Evolutionary conservation across 2,329 filamentous ascomycete genomes (phyloP), one percentile per base, ranked within the genome.

Genomic region (Alternaria sp.): DNA sequence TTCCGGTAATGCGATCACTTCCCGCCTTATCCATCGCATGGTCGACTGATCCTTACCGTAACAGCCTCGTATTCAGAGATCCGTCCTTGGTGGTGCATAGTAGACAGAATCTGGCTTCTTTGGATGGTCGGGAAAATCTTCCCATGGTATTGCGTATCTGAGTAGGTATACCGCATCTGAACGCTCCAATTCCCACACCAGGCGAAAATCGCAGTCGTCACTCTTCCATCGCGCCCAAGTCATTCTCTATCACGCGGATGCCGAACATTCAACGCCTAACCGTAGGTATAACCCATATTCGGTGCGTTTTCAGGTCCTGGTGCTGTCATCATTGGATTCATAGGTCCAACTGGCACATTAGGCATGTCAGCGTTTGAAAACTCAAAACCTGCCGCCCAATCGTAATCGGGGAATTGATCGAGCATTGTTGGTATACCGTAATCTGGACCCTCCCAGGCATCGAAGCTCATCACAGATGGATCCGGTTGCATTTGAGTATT

Each of bases 381-480:
- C 24, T 76, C 70, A 40, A 76, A 76, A 17, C 73, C 72, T 9
- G 74, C 71, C 4, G 73, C 74, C 74, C 74, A 77, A 48, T 77
- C 74, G 42, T 76, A 77, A 56, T 77, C 74, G 9, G 72, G 73
- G n/a, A 76, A 77, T 33, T 76, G 73, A 23, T 77, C 73, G 31
- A 74, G 48, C 63, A 74, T 71, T 13, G 72, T 69, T 5, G 70
- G 69, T 10, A 66, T 64, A 42, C 59, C 68, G 42, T 75, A 74
- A 26, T 74, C 70, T 24, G 69, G 69, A n/a, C 55, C 56, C 24
- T 71, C 68, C 68, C 66, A 73, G n/a, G 54, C 58, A 24, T 74
- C 70, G 37, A 74, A 71, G 48, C 61, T 61, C 60, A 73, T 69
- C 11, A 62, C 60, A 8, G 63, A 56, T 8, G 72, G 61, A 29